phyloP scores from a whole-genome alignment of 352 stramenopile genomes.

The Globisporangium solare region DNA sequence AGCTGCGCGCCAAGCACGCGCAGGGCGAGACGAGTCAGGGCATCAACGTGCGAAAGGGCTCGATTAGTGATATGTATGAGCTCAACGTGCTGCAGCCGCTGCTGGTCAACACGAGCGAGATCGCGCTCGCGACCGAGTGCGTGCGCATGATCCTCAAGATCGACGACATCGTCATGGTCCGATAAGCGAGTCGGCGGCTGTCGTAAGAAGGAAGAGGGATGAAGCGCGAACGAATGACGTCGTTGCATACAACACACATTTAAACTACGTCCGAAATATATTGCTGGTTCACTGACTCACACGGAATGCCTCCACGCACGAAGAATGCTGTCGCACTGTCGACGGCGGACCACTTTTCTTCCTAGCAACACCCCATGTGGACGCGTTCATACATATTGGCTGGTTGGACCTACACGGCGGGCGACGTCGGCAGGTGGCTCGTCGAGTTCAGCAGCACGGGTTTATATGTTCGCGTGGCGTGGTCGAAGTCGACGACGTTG shows the following conservation, averaged over 20 bases:
- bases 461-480: constrained; percentile 38
- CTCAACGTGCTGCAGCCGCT: constrained; percentile 98
- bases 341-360: no score
- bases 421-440: constrained; percentile 39
- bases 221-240: background rate
- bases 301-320: background rate
- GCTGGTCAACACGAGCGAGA: constrained; percentile 96
- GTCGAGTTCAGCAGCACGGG: constrained; percentile 75
- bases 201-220: background rate
- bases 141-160: constrained; percentile 99
- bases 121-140: constrained; percentile 97
- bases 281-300: constrained; percentile 8
- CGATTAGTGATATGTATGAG: constrained; percentile 98
- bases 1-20: constrained; percentile 92
- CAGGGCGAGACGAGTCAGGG: constrained; percentile 90
- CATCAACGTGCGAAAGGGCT: constrained; percentile 96
- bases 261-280: constrained; percentile 11
- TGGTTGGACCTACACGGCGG: constrained; percentile 17
- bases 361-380: no score
- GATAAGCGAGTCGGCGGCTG: constrained; percentile 41
- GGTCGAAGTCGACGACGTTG: constrained; percentile 81
- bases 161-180: constrained; percentile 98
- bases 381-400: no score
- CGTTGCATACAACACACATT: constrained; percentile 4
- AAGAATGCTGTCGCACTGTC: no score